phyloP scores from a whole-genome alignment of 2,329 filamentous ascomycete species.

The Elsinoe necatrix region DNA sequence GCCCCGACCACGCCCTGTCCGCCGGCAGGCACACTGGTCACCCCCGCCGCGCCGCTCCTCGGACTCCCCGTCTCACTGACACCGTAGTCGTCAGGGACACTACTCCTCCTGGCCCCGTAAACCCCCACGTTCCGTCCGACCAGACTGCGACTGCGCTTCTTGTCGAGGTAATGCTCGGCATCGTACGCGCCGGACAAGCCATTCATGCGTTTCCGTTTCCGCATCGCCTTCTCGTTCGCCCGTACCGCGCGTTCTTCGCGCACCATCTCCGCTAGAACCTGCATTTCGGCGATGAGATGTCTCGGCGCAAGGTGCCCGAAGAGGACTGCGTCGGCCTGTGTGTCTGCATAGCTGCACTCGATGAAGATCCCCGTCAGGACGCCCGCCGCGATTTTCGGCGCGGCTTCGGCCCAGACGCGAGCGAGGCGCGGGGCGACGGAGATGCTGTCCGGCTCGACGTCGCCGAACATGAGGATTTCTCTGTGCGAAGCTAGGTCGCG shows the following conservation, averaged over 20 bases:
- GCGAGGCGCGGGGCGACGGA: slow-evolving; percentile 72
- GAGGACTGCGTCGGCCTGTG: slow-evolving; percentile 64
- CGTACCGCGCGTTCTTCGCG: slow-evolving; percentile 36
- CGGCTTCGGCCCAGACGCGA: slow-evolving; percentile 81
- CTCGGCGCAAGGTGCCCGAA: slow-evolving; percentile 84
- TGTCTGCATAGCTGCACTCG: slow-evolving; percentile 88
- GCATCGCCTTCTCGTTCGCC: slow-evolving; percentile 37
- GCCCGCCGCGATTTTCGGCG: slow-evolving; percentile 68
- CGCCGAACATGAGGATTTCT: slow-evolving; percentile 89
- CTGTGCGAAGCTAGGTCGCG: slow-evolving; percentile 50
- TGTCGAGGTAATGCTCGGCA: slow-evolving; percentile 21
- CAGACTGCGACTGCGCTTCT: slow-evolving; percentile 30
- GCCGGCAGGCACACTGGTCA: slow-evolving; percentile 4
- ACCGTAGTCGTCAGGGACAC: slow-evolving; percentile 21
- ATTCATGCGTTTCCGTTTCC: slow-evolving; percentile 56
- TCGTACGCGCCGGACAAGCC: slow-evolving; percentile 25
- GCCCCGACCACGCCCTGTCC: neutral
- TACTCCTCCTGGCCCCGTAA: slow-evolving; percentile 20
- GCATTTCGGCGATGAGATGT: slow-evolving; percentile 73
- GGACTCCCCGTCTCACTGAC: slow-evolving; percentile 10
- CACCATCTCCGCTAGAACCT: slow-evolving; percentile 62
- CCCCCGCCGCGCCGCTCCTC: no score
- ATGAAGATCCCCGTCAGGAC: slow-evolving; percentile 77
- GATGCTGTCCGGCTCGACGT: slow-evolving; percentile 85
- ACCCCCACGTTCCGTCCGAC: slow-evolving; percentile 18